Percentiles rank a stretch among this genome's conserved stretches.
Conservation (phyloP, 768 basidiomycete species). For the Podaxis sp. region DNA sequence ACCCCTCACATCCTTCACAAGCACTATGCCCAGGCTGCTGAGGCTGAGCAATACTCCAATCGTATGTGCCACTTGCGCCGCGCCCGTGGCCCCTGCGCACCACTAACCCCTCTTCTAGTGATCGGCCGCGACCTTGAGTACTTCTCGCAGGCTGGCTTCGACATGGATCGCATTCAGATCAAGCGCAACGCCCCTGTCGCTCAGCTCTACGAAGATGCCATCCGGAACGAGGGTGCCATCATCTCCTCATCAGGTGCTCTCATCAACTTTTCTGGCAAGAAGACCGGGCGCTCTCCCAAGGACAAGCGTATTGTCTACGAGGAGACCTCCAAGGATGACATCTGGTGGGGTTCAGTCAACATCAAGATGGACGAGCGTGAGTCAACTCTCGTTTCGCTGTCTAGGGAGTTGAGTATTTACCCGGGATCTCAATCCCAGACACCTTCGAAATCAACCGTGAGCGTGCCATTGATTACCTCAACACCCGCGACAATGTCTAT, state of each 20-base stretch:
- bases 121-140: conserved; percentile 93
- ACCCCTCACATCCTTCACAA: conserved; percentile 90
- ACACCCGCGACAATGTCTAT: conserved; percentile 97
- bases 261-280: conserved; percentile 99
- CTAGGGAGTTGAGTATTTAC: conserved; percentile 8
- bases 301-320: conserved; percentile 99
- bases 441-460: conserved; percentile 99
- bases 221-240: conserved; percentile 98
- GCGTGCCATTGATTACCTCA: conserved; percentile 97
- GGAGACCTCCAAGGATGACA: conserved; percentile 92
- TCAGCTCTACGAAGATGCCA: conserved; percentile 94
- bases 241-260: conserved; percentile 94
- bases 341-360: conserved; percentile 99
- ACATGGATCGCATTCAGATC: conserved; percentile 96
- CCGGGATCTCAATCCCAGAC: conserved; percentile 44
- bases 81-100: conserved; percentile 6
- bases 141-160: conserved; percentile 99
- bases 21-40: conserved; percentile 75
- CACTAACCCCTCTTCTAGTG: conserved; percentile 47
- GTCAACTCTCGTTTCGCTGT: conserved; percentile 26
- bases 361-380: conserved; percentile 97
- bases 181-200: conserved; percentile 92
- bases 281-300: conserved; percentile 96
- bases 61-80: conserved; percentile 41
- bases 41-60: conserved; percentile 58